phyloP scores from a whole-genome alignment of 2,329 filamentous ascomycete species.

The Aspergillus texensis region DNA sequence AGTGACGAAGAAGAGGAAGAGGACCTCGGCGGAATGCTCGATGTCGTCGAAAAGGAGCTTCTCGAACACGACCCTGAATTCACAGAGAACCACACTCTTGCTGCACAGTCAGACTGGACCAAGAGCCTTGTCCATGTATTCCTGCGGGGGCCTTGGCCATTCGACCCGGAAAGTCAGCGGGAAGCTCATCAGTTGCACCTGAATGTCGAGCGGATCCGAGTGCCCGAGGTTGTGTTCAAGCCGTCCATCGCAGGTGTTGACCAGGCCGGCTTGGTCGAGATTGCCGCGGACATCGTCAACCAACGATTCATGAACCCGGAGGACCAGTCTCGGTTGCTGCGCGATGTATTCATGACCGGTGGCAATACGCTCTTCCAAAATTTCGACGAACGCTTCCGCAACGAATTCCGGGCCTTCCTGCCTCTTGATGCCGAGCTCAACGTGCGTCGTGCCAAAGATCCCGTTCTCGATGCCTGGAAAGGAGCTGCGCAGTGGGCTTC shows the following conservation, averaged over 20 bases:
- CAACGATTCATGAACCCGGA: slow-evolving; percentile 67
- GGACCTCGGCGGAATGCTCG: slow-evolving; percentile 74
- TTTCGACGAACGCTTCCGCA: slow-evolving; percentile 79
- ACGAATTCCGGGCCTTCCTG: slow-evolving; percentile 72
- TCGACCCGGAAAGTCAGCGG: slow-evolving; percentile 75
- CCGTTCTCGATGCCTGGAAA: slow-evolving; percentile 86
- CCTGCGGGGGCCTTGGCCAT: slow-evolving; percentile 81
- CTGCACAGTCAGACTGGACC: slow-evolving; percentile 93
- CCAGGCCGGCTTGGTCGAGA: slow-evolving; percentile 91
- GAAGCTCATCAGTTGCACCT: slow-evolving; percentile 89
- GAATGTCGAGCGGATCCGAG: slow-evolving; percentile 93
- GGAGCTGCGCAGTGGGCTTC: slow-evolving; percentile 84
- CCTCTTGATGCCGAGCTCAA: slow-evolving; percentile 68
- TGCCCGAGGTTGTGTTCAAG: slow-evolving; percentile 91
- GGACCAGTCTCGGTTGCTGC: slow-evolving; percentile 70
- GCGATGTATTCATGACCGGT: slow-evolving; percentile 92
- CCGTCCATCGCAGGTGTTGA: slow-evolving; percentile 89
- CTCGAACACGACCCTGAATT: slow-evolving; percentile 86
- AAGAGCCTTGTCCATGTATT: slow-evolving; percentile 91
- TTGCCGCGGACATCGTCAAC: slow-evolving; percentile 84
- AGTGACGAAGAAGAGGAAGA: slow-evolving; percentile 92
- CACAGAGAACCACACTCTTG: slow-evolving; percentile 87
- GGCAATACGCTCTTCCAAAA: slow-evolving; percentile 84
- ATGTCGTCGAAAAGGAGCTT: slow-evolving; percentile 78
- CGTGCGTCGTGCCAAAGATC: slow-evolving; percentile 74